A percentile compares a stretch with the other conserved stretches of the same genome.
Conservation (phyloP, 139 green algal species). For the Cymbomonas tetramitiformis region DNA sequence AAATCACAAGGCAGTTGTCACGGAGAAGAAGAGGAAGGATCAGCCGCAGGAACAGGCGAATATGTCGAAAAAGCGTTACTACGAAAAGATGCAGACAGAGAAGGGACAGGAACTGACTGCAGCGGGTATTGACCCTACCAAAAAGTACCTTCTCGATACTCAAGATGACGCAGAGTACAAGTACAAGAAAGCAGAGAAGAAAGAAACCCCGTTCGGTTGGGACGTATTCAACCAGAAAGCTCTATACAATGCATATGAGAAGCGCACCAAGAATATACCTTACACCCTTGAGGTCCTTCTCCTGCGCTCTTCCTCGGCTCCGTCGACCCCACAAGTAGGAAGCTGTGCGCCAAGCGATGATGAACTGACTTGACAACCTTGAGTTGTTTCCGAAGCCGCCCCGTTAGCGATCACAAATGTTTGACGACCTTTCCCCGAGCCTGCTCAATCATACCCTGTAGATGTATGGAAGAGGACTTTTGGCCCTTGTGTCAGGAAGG, state of each 20-base stretch:
- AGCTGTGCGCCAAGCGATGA: too few species aligned
- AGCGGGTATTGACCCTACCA: background rate
- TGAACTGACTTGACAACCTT: too few species aligned
- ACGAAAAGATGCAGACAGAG: constrained; percentile 51
- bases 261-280: constrained; percentile 55
- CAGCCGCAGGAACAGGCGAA: constrained; percentile 15
- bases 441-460: background rate
- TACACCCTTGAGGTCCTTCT: too few species aligned
- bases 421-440: too few species aligned
- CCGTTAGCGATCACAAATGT: too few species aligned
- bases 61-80: constrained; percentile 30
- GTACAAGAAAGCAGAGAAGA: constrained; percentile 55
- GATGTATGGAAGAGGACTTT: too few species aligned
- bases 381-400: too few species aligned
- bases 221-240: constrained; percentile 53
- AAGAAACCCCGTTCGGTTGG: constrained; percentile 35
- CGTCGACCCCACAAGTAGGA: too few species aligned
- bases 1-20: constrained; percentile 69
- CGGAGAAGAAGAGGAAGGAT: constrained; percentile 49
- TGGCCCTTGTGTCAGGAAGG: background rate
- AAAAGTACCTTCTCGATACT: constrained; percentile 48
- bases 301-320: too few species aligned
- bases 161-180: constrained; percentile 37
- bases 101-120: constrained; percentile 32
- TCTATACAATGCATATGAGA: constrained; percentile 67